Percentiles rank a stretch among this genome's conserved stretches.
Evolutionary conservation across 192 early-diverging fungal genomes (phyloP).

Genomic region (Umbelopsis ramanniana): DNA sequence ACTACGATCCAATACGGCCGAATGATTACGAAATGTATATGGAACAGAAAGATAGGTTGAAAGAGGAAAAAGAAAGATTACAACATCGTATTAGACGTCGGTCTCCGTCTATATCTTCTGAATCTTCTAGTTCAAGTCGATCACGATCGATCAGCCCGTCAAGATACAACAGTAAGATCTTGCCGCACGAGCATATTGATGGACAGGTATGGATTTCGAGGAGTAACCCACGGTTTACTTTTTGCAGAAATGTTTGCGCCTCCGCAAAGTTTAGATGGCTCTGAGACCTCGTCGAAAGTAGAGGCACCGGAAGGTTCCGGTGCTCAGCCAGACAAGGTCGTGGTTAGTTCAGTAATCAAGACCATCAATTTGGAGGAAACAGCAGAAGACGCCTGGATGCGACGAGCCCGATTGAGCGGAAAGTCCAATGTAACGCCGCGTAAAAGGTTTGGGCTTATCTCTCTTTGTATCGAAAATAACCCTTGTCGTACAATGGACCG

Average conservation of each 20-base stretch:
- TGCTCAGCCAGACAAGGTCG: not conserved
- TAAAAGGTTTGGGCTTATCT: conserved; percentile 8
- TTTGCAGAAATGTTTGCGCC: conserved; percentile 38
- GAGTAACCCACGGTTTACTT: no score
- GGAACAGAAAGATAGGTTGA: conserved; percentile 53
- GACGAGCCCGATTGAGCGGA: conserved; percentile 55
- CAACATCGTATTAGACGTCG: not conserved
- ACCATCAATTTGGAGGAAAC: conserved; percentile 53
- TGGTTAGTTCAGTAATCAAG: not conserved
- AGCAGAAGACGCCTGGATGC: conserved; percentile 73
- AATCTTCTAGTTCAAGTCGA: not conserved
- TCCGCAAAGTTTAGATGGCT: conserved; percentile 30
- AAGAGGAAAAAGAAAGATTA: conserved; percentile 33
- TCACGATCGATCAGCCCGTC: conserved; percentile 29
- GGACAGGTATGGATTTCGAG: no score
- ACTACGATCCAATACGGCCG: conserved; percentile 70
- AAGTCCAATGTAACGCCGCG: conserved; percentile 24
- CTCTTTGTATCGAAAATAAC: not conserved
- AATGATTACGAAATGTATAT: conserved; percentile 78
- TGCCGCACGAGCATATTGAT: not conserved
- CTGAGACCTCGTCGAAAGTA: not conserved
- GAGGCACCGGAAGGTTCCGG: not conserved
- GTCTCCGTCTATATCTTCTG: conserved; percentile 33
- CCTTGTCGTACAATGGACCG: not conserved
- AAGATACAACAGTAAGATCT: conserved; percentile 1